Base-by-base conservation (phyloP, 176 grass and related monocot species). In the Cenchrus purpureus region DNA sequence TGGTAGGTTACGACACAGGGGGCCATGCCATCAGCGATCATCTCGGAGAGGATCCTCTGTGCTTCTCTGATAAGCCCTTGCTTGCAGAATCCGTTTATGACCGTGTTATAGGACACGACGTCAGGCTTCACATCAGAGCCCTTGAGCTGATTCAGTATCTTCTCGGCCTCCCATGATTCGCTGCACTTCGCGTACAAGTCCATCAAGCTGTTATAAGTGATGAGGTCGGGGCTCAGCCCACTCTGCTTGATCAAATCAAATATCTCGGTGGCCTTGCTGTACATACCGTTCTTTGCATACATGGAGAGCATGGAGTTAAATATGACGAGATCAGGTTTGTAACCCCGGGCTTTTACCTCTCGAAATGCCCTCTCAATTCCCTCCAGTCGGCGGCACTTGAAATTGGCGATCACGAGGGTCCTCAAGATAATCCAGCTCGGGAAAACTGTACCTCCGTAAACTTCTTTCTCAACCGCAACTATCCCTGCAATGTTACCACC, bases 11-110 rank as follows among this genome's bases (percentile, higher is more conserved):
- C 29, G 12, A 91, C 79, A 3, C 91, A 95, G 14, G 93, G 97
- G 13, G 88, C 22, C 83, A 94, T 82, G 73, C 89, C 86, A 14
- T 94, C 90, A 13, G 68, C 85, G 4, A 98, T 74, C 97, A 98
- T 98, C 79, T 92, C 84, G 0, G 93, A 90, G 62, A 95, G 68
- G 57, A 98, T 86, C 86, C 93, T 94, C 81, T 94, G 86, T 10
- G 93, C 93, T 48, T 98, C 97, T 40, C 71, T 87, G 65, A 98
- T 94, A 64, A 95, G 83, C 49, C 93, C 88, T 71, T 98, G 93
- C 88, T 90, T 98, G 86, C 97, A 95, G 79, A 95, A 98, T 72
- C 97, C 93, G 14, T 98, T 98, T 44, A 98, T 94, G 58, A 95
- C 91, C 1, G 93, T 98, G 90, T 98, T 98, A 81, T 98, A 95